These are phyloP conservation scores for Sarocladiaceae sp. DNA, from an alignment of 2,329 filamentous ascomycete genomes.

Conservation along the genomic window DNA sequence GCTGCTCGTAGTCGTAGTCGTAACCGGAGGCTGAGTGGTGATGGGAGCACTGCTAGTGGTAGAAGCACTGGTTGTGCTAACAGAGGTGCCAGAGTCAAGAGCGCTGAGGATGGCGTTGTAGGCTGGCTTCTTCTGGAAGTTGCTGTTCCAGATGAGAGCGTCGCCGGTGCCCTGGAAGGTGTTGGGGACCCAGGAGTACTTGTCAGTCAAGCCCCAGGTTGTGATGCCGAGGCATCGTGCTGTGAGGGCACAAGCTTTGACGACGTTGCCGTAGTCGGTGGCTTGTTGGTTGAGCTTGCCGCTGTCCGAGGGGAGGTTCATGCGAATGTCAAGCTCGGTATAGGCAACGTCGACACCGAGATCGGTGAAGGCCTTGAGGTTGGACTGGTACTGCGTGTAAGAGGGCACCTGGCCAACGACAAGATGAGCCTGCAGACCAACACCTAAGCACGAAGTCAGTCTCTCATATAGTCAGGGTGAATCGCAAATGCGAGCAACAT, in stretches of 20 bases:
- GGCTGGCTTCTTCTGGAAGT: slow-evolving; percentile 34
- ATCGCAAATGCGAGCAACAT: neutral
- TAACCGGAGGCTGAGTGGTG: slow-evolving; percentile 1
- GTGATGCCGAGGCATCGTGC: slow-evolving; percentile 38
- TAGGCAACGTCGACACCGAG: slow-evolving; percentile 41
- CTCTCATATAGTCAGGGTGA: neutral
- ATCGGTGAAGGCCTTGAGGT: slow-evolving; percentile 48
- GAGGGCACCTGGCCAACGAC: slow-evolving; percentile 48
- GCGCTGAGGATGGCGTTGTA: slow-evolving; percentile 15
- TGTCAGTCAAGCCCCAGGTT: slow-evolving; percentile 39
- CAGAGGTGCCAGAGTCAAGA: neutral
- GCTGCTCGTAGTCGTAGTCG: neutral
- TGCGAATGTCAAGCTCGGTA: slow-evolving; percentile 59
- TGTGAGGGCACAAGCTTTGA: slow-evolving; percentile 33
- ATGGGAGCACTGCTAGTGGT: neutral
- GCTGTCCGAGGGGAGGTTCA: slow-evolving; percentile 39
- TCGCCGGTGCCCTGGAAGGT: slow-evolving; percentile 36
- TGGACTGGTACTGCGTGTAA: slow-evolving; percentile 38
- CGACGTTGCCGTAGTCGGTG: slow-evolving; percentile 37
- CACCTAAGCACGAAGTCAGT: slow-evolving; percentile 28
- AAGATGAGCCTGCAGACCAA: slow-evolving; percentile 60
- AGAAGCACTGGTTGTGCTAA: neutral
- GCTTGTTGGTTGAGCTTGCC: slow-evolving; percentile 41
- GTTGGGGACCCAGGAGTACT: slow-evolving; percentile 32
- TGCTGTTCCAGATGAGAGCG: slow-evolving; percentile 33